Base-by-base conservation (phyloP, 805 yeast species). In the Wickerhamomyces tratensis region DNA sequence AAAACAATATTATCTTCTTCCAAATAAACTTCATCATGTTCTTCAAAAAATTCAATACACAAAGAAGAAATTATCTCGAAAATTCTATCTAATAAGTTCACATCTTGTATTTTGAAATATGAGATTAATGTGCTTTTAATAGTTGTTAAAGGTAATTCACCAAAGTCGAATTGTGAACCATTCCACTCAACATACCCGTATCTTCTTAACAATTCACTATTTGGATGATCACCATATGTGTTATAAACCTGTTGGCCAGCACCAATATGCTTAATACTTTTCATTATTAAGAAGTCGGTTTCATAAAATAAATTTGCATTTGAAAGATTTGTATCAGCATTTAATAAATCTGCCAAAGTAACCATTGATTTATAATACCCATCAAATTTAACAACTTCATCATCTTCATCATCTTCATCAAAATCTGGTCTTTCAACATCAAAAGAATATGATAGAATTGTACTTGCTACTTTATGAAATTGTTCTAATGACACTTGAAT, bases 201-300 rank as follows among this genome's bases (percentile, higher is more conserved):
- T 44, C 95, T 73, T 53, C 98, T 74, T 43, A 93, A 66, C 31
- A 93, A 71, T 54, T 93, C 98, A n/a, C 91, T 68, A 58, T 89
- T 91, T 34, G 97, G 93, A 49, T 85, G 79, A 38, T 88, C 93
- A 1, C 96, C 94, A 58, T 93, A 91, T 0, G 87, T 82, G 62
- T 91, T 91, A 62, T 75, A 89, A 5, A 91, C 68, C 57, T 93
- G 98, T 31, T 77, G 82, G 4, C 84, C 88, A 33, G 63, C 63
- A 6, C 58, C 42, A 35, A 91, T 89, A 5, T 64, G 60, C 43
- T 72, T 74, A 8, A 75, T 75, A 2, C 95, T 75, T 39, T 72
- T 70, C 94, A 93, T 86, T n/a, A 76, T 77, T 33, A 89, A 63
- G 7, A 58, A 56, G 6, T 66, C 72, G 1, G 61, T 49, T 30